These are phyloP conservation scores for Takakia lepidozioides DNA, from an alignment of 225 moss, liverwort and hornwort species.

Conservation along the genomic window DNA sequence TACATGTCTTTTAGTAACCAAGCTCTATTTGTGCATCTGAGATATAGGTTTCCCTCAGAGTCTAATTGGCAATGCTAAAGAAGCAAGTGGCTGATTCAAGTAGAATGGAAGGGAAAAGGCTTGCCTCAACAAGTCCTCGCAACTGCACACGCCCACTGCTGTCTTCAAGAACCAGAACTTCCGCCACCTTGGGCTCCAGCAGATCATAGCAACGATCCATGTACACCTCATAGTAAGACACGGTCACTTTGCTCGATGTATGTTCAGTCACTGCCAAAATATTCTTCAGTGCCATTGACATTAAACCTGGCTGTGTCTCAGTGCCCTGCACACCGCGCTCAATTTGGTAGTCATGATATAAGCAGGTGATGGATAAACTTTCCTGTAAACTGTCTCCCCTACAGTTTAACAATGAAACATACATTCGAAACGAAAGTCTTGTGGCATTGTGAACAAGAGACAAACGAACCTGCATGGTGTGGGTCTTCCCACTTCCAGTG, in stretches of 20 bases:
- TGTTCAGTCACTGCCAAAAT: slow-evolving; percentile 9
- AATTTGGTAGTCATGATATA: too few species aligned
- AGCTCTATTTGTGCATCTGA: too few species aligned
- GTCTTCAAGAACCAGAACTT: slow-evolving; percentile 26
- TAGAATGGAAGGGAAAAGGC: too few species aligned
- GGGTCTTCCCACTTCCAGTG: slow-evolving; percentile 34
- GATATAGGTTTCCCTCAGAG: too few species aligned
- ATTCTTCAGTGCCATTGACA: slow-evolving; percentile 17
- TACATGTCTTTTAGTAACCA: too few species aligned
- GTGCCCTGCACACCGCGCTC: slow-evolving; percentile 13
- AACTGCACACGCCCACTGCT: slow-evolving; percentile 22
- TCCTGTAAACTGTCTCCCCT: too few species aligned
- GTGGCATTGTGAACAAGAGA: too few species aligned
- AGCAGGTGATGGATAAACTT: too few species aligned
- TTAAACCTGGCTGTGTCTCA: slow-evolving; percentile 21
- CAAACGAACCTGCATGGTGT: slow-evolving; percentile 24
- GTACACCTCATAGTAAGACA: slow-evolving; percentile 31
- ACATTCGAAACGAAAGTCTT: too few species aligned
- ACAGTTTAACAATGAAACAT: too few species aligned
- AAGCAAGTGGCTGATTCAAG: too few species aligned
- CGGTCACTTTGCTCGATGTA: slow-evolving; percentile 5
- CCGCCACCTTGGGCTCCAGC: slow-evolving; percentile 13
- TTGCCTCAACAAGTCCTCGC: slow-evolving; percentile 26
- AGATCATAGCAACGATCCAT: slow-evolving; percentile 41
- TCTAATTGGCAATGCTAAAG: too few species aligned